Percentiles rank a stretch among this genome's conserved stretches.
Evolutionary conservation across 176 grass and related monocot genomes (phyloP).

Genomic region (Oryza rufipogon): DNA sequence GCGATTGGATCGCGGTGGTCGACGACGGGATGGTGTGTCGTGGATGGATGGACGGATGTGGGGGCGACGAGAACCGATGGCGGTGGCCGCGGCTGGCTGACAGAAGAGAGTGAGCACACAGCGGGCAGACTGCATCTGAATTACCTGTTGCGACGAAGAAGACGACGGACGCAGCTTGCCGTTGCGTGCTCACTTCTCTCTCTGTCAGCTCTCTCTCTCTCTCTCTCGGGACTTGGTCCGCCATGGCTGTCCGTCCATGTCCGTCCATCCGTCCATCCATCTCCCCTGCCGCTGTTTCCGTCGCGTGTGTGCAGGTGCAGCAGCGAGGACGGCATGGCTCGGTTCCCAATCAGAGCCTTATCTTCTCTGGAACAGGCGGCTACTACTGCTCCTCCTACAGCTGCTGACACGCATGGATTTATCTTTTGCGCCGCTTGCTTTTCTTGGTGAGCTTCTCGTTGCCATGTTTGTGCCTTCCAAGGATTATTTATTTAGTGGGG

Average conservation of each 20-base stretch:
- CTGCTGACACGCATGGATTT: constrained; percentile 9
- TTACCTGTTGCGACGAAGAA: no score
- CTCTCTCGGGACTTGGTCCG: constrained; percentile 48
- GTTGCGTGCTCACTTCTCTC: constrained; percentile 73
- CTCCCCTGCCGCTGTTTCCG: neutral
- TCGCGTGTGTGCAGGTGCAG: neutral
- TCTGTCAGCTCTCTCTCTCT: constrained; percentile 51
- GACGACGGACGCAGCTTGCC: constrained; percentile 31
- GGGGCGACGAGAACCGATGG: constrained; percentile 9
- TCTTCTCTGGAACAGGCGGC: constrained; percentile 42
- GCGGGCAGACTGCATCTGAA: constrained; percentile 53
- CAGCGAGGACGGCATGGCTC: neutral
- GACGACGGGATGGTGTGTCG: constrained; percentile 16
- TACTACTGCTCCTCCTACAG: neutral
- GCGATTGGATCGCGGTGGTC: constrained; percentile 3
- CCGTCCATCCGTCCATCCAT: neutral
- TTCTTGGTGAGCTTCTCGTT: constrained; percentile 15
- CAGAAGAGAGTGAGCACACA: constrained; percentile 82
- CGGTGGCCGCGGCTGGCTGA: constrained; percentile 57
- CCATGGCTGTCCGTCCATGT: neutral
- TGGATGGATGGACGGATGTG: neutral
- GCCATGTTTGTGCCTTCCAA: constrained; percentile 39
- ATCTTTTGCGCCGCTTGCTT: neutral
- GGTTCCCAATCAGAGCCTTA: constrained; percentile 45
- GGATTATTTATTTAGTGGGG: constrained; percentile 18